Base-by-base conservation (phyloP, 2,329 filamentous ascomycete genomes). In the Chrysosporium queenslandicum region DNA sequence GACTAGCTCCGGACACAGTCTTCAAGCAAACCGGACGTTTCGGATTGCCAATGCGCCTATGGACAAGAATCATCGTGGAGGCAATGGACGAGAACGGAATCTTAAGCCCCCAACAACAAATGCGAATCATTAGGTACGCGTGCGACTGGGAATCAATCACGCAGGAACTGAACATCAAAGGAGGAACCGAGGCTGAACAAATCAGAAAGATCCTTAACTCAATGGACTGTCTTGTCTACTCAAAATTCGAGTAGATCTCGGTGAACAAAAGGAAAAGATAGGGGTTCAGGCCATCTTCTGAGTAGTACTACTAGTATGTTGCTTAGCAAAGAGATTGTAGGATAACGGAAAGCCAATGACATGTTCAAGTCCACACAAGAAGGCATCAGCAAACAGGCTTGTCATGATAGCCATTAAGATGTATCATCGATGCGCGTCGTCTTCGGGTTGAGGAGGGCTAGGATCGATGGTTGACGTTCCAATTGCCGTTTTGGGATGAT, bases 201-300 rank as follows among this genome's bases (percentile, higher is more conserved):
- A 61, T 68, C 32, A 66, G 64, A 64, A 67, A 66, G 39, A 62
- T 67, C 32, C 55, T 68, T 27, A 63, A 64, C 21, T 63, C 60
- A 12, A 61, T 67, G 18, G 56, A 58, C 8, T 68, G 66, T 47
- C 64, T 68, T 46, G 61, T 55, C 11, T 68, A 68, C 52, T 52
- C 49, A 30, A 49, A 34, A 16, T 52, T 52, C n/a, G 34, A 45
- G 21, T 51, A 51, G 40, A 14, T 48, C 34, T 8, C 27, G 34
- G 29, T 56, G 46, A 53, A 29, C 37, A 42, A 21, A n/a, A 46
- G n/a, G 30, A 45, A 36, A 43, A 29, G 4, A 20, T n/a, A n/a
- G n/a, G n/a, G n/a, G n/a, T n/a, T n/a, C n/a, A n/a, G n/a, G n/a
- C n/a, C n/a, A n/a, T n/a, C n/a, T n/a, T n/a, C n/a, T n/a, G n/a